Evolutionary conservation across 2,329 filamentous ascomycete species (phyloP).

Genomic region (Aspergillus latus): DNA sequence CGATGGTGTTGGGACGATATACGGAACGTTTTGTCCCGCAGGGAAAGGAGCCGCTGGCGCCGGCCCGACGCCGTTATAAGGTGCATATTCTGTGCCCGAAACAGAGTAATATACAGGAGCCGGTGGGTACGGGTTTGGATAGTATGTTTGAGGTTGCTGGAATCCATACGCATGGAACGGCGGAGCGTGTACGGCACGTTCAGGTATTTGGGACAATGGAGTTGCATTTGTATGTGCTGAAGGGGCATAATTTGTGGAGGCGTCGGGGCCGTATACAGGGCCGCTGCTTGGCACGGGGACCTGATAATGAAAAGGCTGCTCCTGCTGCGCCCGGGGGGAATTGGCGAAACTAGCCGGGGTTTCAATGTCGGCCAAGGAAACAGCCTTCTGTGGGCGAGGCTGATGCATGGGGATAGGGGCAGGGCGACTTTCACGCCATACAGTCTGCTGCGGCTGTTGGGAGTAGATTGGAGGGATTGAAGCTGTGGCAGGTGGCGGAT

Average conservation of each 20-base stretch:
- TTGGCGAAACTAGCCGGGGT: constrained; percentile 66
- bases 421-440: constrained; percentile 61
- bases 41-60: constrained; percentile 57
- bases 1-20: constrained; percentile 33
- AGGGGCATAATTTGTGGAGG: constrained; percentile 61
- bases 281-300: constrained; percentile 73
- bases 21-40: constrained; percentile 50
- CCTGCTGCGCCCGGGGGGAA: constrained; percentile 64
- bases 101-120: constrained; percentile 70
- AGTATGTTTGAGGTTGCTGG: constrained; percentile 57
- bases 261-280: constrained; percentile 54
- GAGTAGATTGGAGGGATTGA: constrained; percentile 20
- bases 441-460: constrained; percentile 54
- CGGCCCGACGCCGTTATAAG: constrained; percentile 47
- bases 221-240: constrained; percentile 64
- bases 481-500: constrained; percentile 25
- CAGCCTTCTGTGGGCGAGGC: constrained; percentile 88
- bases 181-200: constrained; percentile 85
- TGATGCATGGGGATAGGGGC: constrained; percentile 79
- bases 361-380: constrained; percentile 91
- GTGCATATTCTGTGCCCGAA: constrained; percentile 38
- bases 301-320: constrained; percentile 92
- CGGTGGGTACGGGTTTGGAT: constrained; percentile 57
- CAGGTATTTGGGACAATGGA: constrained; percentile 86
- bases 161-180: constrained; percentile 80